These are phyloP conservation scores for Dittrichia graveolens DNA, from an alignment of 129 eudicot genomes.

Conservation along the genomic window DNA sequence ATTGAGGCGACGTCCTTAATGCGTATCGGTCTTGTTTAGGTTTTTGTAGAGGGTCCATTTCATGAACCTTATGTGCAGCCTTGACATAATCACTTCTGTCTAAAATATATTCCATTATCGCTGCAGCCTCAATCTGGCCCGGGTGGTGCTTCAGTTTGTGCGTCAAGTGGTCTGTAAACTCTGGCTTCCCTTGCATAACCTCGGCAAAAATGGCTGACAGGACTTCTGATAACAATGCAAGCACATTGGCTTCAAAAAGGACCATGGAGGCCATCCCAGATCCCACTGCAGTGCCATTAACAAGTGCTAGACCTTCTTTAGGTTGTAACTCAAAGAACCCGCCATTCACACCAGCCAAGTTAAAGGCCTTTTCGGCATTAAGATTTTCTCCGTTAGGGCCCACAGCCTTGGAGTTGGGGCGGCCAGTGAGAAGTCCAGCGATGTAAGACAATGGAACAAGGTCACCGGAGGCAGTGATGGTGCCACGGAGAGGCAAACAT, in stretches of 20 bases:
- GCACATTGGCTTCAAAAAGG: conserved; percentile 15
- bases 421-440: conserved; percentile 11
- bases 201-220: conserved; percentile 6
- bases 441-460: not conserved
- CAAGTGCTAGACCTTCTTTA: conserved; percentile 12
- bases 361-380: conserved; percentile 3
- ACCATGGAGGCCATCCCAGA: conserved; percentile 20
- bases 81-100: conserved; percentile 13
- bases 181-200: conserved; percentile 13
- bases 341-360: not conserved
- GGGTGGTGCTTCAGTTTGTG: conserved; percentile 12
- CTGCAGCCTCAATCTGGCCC: conserved; percentile 5
- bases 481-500: conserved; percentile 15
- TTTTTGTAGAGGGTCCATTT: conserved; percentile 10
- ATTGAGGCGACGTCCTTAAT: conserved; percentile 7
- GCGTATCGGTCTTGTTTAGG: conserved; percentile 7
- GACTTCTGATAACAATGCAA: conserved; percentile 15
- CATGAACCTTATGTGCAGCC: conserved; percentile 10
- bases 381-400: not conserved
- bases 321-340: conserved; percentile 16
- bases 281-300: not conserved
- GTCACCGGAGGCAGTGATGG: conserved; percentile 6
- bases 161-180: conserved; percentile 6
- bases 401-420: conserved; percentile 8
- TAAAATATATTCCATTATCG: conserved; percentile 5